These are phyloP conservation scores for Cercophora sp. DNA, from an alignment of 495 filamentous ascomycete species.

Conservation along the genomic window DNA sequence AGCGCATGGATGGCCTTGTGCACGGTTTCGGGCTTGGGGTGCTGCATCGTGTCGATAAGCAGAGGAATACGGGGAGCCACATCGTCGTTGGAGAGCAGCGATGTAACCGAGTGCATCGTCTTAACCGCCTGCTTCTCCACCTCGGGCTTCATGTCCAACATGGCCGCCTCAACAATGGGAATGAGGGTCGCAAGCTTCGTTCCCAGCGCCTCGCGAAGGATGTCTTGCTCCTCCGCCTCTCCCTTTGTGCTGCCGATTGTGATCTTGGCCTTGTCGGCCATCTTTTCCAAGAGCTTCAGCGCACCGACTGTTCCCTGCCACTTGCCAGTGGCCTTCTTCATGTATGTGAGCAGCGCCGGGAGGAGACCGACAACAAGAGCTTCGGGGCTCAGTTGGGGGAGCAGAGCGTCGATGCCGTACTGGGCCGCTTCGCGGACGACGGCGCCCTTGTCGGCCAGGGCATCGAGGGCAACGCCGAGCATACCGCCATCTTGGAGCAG, in stretches of 20 bases:
- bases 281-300: slow-evolving; percentile 73
- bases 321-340: slow-evolving; percentile 77
- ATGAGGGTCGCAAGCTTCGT: slow-evolving; percentile 86
- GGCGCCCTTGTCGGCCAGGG: slow-evolving; percentile 82
- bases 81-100: slow-evolving; percentile 94
- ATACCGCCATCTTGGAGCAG: slow-evolving; percentile 74
- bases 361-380: slow-evolving; percentile 74
- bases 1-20: slow-evolving; percentile 96
- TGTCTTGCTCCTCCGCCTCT: slow-evolving; percentile 77
- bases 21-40: slow-evolving; percentile 81
- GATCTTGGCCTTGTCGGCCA: slow-evolving; percentile 90
- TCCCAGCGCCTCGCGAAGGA: slow-evolving; percentile 88
- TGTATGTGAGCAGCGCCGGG: slow-evolving; percentile 66
- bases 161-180: slow-evolving; percentile 84
- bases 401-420: slow-evolving; percentile 90
- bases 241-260: slow-evolving; percentile 70
- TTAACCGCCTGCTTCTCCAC: slow-evolving; percentile 83
- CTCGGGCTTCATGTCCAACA: slow-evolving; percentile 94
- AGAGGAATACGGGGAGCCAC: slow-evolving; percentile 89
- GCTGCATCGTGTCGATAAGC: slow-evolving; percentile 90
- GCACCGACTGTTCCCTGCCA: slow-evolving; percentile 95
- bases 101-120: slow-evolving; percentile 86
- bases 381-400: slow-evolving; percentile 72
- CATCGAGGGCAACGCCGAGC: slow-evolving; percentile 71
- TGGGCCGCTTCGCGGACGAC: slow-evolving; percentile 87